Percentiles rank a stretch among this genome's conserved stretches.
These are phyloP conservation scores for Neoscytalidium dimidiatum DNA, from an alignment of 2,329 filamentous ascomycete genomes.

Conservation along the genomic window DNA sequence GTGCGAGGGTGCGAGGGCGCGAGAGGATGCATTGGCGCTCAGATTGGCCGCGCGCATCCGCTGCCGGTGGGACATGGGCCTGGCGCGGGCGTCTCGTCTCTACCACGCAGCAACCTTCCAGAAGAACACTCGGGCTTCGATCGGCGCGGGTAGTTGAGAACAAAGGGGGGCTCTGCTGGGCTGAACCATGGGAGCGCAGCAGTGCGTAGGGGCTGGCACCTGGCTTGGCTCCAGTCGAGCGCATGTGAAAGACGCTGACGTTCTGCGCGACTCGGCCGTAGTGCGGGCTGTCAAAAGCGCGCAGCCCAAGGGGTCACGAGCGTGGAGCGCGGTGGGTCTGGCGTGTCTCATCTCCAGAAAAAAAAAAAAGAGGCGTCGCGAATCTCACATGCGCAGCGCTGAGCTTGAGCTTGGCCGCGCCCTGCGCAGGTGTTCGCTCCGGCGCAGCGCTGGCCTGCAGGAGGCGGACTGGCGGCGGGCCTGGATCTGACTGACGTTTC, in stretches of 20 bases:
- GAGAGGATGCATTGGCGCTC: not conserved
- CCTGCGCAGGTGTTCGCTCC: conserved; percentile 3
- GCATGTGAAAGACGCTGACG: conserved; percentile 15
- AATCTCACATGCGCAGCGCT: conserved; percentile 6
- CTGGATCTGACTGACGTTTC: not conserved
- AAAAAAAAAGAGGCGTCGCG: conserved; percentile 5
- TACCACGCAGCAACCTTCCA: conserved; percentile 7
- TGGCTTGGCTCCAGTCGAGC: conserved; percentile 1
- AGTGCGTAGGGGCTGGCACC: not conserved
- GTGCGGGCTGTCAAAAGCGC: conserved; percentile 2
- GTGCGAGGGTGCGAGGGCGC: not conserved
- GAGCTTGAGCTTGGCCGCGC: not conserved
- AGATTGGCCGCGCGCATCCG: conserved; percentile 11
- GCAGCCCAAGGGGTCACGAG: conserved; percentile 14
- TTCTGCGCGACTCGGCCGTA: conserved; percentile 2
- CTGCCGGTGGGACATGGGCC: not conserved
- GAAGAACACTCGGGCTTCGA: conserved; percentile 4
- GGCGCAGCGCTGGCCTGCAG: not conserved
- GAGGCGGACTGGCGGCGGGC: too few relatives aligned
- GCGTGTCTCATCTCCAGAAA: not conserved
- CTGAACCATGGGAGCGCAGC: conserved; percentile 5
- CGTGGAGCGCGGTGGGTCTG: conserved; percentile 13
- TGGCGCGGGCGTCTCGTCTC: not conserved
- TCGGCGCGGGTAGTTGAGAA: not conserved
- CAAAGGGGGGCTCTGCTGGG: conserved; percentile 15